These are phyloP conservation scores for Dendrobium chrysotoxum DNA, from an alignment of 106 monocot species.

Conservation along the genomic window DNA sequence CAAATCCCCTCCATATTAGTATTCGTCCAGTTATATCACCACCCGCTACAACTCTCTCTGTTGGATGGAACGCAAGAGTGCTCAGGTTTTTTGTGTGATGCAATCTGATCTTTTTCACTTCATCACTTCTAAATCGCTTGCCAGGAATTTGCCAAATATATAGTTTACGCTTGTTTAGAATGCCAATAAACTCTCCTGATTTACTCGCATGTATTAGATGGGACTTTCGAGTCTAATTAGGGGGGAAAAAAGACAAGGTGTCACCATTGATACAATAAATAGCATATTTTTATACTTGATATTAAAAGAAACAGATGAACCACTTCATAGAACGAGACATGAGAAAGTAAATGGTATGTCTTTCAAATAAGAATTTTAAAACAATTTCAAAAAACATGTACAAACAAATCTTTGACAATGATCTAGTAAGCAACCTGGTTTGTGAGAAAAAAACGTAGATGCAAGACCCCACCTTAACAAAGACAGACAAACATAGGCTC, in stretches of 20 bases:
- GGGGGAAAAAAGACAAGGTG: constrained; percentile 4
- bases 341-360: background rate
- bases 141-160: constrained; percentile 68
- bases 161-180: constrained; percentile 56
- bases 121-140: constrained; percentile 37
- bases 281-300: background rate
- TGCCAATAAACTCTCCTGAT: constrained; percentile 69
- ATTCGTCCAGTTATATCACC: constrained; percentile 94
- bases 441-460: background rate
- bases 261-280: background rate
- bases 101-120: constrained; percentile 74
- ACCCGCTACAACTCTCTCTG: constrained; percentile 72
- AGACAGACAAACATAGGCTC: background rate
- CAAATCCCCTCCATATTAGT: constrained; percentile 89
- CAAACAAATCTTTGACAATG: background rate
- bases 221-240: constrained; percentile 57
- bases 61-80: constrained; percentile 87
- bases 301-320: background rate
- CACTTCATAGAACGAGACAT: background rate
- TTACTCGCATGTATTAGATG: constrained; percentile 43
- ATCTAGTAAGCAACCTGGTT: background rate
- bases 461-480: background rate
- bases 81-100: constrained; percentile 77
- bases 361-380: background rate
- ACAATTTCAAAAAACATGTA: background rate